Conservation (phyloP, 768 basidiomycete species). For the Ephemerocybe angulata region DNA sequence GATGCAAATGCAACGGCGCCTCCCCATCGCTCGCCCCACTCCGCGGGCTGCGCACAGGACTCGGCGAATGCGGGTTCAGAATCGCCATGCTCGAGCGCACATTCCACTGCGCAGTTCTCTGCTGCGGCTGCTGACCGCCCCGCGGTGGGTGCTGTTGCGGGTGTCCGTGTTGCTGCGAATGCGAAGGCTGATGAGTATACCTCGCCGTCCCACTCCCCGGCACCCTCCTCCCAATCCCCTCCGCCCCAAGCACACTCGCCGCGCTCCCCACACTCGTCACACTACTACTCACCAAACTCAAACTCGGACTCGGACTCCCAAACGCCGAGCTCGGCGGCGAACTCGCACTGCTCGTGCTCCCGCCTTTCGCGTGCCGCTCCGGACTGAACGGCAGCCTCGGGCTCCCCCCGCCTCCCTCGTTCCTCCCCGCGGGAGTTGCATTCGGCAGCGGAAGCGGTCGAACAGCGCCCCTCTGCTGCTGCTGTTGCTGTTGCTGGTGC, state of each 20-base stretch:
- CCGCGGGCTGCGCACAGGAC: neutral
- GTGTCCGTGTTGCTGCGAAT: neutral
- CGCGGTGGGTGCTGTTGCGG: neutral
- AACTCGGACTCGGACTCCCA: constrained; percentile 2
- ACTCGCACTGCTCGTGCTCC: neutral
- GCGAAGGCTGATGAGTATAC: neutral
- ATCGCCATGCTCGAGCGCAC: neutral
- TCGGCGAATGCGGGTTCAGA: neutral
- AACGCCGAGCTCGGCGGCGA: neutral
- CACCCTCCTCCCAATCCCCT: neutral
- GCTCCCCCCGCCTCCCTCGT: neutral
- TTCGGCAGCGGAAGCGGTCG: neutral
- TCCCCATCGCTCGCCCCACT: neutral
- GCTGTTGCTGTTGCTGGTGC: neutral
- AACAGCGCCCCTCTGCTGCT: neutral
- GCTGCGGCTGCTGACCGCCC: neutral
- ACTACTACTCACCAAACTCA: neutral
- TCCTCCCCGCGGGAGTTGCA: too few species aligned
- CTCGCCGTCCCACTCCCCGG: neutral
- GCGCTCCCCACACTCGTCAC: neutral
- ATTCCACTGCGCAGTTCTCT: neutral
- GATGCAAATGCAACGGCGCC: neutral
- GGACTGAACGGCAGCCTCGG: constrained; percentile 1
- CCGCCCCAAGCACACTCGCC: neutral
- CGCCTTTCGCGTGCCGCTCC: neutral